Evolutionary conservation across 371 early-diverging fungal genomes (phyloP).

Genomic region (Actinomortierella ambigua): DNA sequence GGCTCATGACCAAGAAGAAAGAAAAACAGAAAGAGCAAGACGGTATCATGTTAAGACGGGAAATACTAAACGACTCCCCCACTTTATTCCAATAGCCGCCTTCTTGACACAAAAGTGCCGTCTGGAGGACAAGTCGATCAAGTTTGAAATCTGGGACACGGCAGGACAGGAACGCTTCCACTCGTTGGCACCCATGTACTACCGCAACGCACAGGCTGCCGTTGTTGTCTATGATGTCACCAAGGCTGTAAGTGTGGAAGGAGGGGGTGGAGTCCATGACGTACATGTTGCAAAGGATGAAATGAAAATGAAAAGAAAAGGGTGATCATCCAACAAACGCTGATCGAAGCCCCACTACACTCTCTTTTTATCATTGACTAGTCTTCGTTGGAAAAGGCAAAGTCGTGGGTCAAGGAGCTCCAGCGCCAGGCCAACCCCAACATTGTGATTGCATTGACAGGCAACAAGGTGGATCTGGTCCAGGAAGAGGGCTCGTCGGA

Average conservation of each 20-base stretch:
- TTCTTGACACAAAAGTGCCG: slow-evolving; percentile 78
- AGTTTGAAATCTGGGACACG: slow-evolving; percentile 95
- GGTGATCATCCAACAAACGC: too few relatives aligned
- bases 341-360: too few relatives aligned
- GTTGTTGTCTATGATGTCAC: slow-evolving; percentile 98
- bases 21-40: too few relatives aligned
- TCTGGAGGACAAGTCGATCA: slow-evolving; percentile 71
- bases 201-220: slow-evolving; percentile 96
- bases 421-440: slow-evolving; percentile 94
- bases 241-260: slow-evolving; percentile 69
- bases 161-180: slow-evolving; percentile 93
- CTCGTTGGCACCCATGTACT: slow-evolving; percentile 99
- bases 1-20: not conserved
- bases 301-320: too few relatives aligned
- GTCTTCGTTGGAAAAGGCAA: slow-evolving; percentile 96
- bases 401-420: slow-evolving; percentile 98
- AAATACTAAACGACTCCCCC: too few relatives aligned
- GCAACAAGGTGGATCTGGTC: slow-evolving; percentile 92
- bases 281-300: too few relatives aligned
- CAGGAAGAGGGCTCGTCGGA: slow-evolving; percentile 26
- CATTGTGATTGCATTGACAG: slow-evolving; percentile 97
- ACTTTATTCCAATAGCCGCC: slow-evolving; percentile 59
- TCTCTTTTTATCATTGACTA: slow-evolving; percentile 23
- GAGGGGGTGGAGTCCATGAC: not conserved
- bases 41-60: too few relatives aligned